These are phyloP conservation scores for Colletotrichum simmondsii DNA, from an alignment of 2,329 filamentous ascomycete species.

Conservation along the genomic window DNA sequence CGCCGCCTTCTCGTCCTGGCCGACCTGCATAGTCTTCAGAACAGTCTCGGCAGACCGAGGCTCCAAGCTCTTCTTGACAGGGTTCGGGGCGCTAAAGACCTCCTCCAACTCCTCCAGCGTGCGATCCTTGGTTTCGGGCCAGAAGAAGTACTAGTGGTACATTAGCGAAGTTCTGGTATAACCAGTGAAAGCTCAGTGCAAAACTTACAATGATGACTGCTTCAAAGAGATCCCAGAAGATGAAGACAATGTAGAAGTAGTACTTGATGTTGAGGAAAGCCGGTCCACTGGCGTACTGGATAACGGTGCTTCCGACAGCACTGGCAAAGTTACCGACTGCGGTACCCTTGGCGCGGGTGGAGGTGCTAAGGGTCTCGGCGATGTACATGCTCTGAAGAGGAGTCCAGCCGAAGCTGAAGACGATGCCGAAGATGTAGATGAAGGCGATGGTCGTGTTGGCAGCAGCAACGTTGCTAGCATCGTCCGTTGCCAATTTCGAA, in stretches of 20 bases:
- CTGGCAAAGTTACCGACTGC: constrained; percentile 55
- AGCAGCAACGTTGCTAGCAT: constrained; percentile 46
- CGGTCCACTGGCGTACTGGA: constrained; percentile 56
- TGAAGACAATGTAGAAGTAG: constrained; percentile 57
- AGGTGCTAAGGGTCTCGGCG: constrained; percentile 56
- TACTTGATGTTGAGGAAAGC: constrained; percentile 55
- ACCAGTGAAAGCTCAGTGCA: no score
- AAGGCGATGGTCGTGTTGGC: constrained; percentile 60
- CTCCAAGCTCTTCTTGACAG: constrained; percentile 54
- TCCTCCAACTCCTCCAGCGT: constrained; percentile 65
- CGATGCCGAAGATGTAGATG: constrained; percentile 63
- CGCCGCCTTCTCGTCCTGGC: constrained; percentile 43
- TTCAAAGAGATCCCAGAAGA: constrained; percentile 57
- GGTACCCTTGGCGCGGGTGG: constrained; percentile 57
- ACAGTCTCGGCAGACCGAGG: constrained; percentile 55
- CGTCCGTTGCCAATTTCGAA: constrained; percentile 53
- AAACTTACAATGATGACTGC: constrained; percentile 45
- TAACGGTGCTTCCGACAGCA: constrained; percentile 48
- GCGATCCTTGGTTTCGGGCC: constrained; percentile 57
- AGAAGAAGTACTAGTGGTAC: constrained; percentile 55
- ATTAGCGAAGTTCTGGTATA: background rate
- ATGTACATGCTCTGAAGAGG: constrained; percentile 62
- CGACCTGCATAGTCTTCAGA: constrained; percentile 40
- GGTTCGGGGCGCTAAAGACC: constrained; percentile 58
- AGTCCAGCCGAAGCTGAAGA: constrained; percentile 63